These are phyloP conservation scores for Monilinia polystroma DNA, from an alignment of 2,329 filamentous ascomycete genomes.

Conservation along the genomic window DNA sequence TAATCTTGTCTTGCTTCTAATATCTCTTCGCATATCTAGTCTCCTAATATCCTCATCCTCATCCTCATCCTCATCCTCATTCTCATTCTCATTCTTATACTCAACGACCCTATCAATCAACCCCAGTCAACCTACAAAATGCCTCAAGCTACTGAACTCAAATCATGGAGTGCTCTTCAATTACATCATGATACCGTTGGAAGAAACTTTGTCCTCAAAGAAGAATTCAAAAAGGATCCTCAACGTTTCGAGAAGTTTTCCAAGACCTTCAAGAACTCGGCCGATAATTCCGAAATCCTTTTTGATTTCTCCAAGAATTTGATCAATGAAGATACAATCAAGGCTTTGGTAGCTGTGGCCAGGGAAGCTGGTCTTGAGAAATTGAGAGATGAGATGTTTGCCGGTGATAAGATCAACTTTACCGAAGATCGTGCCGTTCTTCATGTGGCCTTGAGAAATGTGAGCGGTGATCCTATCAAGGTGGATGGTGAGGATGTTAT, in stretches of 20 bases:
- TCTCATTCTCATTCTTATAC: not conserved
- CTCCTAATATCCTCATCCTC: not conserved
- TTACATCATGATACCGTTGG: constrained; percentile 85
- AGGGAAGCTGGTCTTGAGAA: constrained; percentile 88
- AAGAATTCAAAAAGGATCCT: constrained; percentile 86
- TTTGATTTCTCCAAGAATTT: constrained; percentile 99
- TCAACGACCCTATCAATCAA: not conserved
- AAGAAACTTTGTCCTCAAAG: constrained; percentile 88
- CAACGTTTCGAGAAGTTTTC: constrained; percentile 88
- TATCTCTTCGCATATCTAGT: not conserved
- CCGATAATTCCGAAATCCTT: constrained; percentile 80
- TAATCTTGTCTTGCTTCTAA: not conserved
- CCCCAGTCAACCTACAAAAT: constrained; percentile 46
- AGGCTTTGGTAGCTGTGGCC: constrained; percentile 83
- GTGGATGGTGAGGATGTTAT: constrained; percentile 94
- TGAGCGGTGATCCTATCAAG: constrained; percentile 74
- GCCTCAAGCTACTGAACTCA: constrained; percentile 81
- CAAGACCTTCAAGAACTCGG: constrained; percentile 75
- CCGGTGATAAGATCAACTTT: constrained; percentile 98
- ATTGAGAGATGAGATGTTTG: constrained; percentile 96
- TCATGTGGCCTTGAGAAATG: constrained; percentile 91
- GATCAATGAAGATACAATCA: constrained; percentile 85
- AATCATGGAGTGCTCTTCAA: constrained; percentile 87
- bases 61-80: not conserved
- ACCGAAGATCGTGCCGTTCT: constrained; percentile 96